These are phyloP conservation scores for Neoboletus subvelutipes DNA, from an alignment of 768 basidiomycete species.

Conservation along the genomic window DNA sequence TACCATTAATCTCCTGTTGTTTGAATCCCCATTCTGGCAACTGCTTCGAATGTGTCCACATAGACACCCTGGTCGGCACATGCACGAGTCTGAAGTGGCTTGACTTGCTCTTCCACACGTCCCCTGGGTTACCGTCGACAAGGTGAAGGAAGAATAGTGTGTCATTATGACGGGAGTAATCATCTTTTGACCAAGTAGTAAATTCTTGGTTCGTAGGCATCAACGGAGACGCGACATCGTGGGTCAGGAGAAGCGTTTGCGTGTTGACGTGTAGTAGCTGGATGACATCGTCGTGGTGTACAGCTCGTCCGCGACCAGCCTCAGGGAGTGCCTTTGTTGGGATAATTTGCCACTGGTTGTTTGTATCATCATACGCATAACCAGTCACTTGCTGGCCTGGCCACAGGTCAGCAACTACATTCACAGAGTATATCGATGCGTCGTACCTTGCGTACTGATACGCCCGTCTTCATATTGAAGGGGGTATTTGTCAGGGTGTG, in stretches of 20 bases:
- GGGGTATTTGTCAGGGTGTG: conserved; percentile 88
- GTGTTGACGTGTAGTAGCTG: conserved; percentile 89
- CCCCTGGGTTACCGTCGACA: conserved; percentile 69
- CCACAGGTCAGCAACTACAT: not conserved
- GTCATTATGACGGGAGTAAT: conserved; percentile 77
- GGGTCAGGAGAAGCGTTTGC: conserved; percentile 80
- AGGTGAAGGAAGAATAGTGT: conserved; percentile 83
- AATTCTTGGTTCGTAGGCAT: conserved; percentile 99
- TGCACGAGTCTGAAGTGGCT: conserved; percentile 92
- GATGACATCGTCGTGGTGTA: conserved; percentile 85
- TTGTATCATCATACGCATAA: conserved; percentile 90
- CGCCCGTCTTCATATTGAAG: conserved; percentile 94
- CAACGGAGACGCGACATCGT: conserved; percentile 95
- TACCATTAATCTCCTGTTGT: conserved; percentile 97
- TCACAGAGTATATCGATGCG: not conserved
- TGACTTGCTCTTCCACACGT: conserved; percentile 91
- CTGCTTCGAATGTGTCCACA: conserved; percentile 87
- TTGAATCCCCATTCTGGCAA: conserved; percentile 97
- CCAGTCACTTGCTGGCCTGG: conserved; percentile 94
- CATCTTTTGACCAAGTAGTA: conserved; percentile 86
- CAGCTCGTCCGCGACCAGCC: conserved; percentile 87
- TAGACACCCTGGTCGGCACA: conserved; percentile 82
- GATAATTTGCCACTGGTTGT: conserved; percentile 94
- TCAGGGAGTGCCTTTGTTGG: conserved; percentile 95
- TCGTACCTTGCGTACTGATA: conserved; percentile 83